Conservation (phyloP, 768 basidiomycete genomes). For the Auriscalpium microsporum region DNA sequence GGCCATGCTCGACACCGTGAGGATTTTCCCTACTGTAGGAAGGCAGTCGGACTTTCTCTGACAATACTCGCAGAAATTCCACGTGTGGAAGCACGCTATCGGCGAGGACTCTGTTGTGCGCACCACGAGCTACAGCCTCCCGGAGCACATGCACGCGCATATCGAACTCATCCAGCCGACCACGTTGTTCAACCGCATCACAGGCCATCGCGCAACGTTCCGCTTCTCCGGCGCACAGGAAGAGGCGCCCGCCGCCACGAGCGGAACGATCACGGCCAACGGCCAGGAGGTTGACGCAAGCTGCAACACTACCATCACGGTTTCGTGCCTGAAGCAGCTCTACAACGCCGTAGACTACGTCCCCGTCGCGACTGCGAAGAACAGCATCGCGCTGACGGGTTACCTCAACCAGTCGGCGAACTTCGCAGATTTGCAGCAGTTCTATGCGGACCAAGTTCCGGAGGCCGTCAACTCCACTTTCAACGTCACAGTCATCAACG, state of each 20-base stretch:
- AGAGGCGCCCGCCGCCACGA: background rate
- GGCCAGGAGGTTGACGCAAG: constrained; percentile 19
- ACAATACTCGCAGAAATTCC: constrained; percentile 40
- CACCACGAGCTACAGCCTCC: constrained; percentile 64
- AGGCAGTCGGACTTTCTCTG: background rate
- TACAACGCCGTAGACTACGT: constrained; percentile 25
- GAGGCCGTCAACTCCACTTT: constrained; percentile 11
- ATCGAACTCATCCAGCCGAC: constrained; percentile 67
- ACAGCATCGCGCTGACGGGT: constrained; percentile 27
- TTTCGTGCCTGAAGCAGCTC: constrained; percentile 25
- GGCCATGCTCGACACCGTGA: constrained; percentile 59
- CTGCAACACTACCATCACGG: constrained; percentile 26
- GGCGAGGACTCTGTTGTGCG: constrained; percentile 50
- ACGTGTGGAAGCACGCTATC: constrained; percentile 47
- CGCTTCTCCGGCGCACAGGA: constrained; percentile 14
- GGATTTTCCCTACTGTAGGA: constrained; percentile 8
- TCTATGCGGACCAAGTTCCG: constrained; percentile 10
- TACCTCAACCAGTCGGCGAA: constrained; percentile 29
- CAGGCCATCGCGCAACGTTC: constrained; percentile 33
- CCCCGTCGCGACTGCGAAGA: constrained; percentile 15
- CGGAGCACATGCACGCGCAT: constrained; percentile 46
- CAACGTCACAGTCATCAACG: constrained; percentile 1
- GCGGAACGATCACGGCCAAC: background rate
- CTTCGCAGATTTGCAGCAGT: constrained; percentile 10
- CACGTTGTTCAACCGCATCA: constrained; percentile 51